Evolutionary conservation across 2,329 filamentous ascomycete species (phyloP).

Genomic region (Xylariales sp.): DNA sequence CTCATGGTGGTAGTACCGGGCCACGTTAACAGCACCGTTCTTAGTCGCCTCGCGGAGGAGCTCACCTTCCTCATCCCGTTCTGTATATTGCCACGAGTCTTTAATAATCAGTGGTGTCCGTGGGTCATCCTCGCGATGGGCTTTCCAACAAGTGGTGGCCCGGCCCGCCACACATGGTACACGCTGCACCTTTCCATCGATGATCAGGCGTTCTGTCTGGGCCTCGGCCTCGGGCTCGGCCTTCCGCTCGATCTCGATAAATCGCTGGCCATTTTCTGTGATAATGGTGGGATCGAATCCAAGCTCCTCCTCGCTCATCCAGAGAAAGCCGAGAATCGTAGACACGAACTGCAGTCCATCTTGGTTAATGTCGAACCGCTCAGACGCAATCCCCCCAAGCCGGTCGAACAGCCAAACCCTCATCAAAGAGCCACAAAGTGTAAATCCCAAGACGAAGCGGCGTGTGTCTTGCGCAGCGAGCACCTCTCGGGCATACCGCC

Average conservation of each 20-base stretch:
- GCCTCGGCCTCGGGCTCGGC: slow-evolving; percentile 25
- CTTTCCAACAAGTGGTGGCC: slow-evolving; percentile 58
- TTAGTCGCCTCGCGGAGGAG: slow-evolving; percentile 53
- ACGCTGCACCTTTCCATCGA: slow-evolving; percentile 53
- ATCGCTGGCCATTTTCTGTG: slow-evolving; percentile 47
- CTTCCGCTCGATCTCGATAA: slow-evolving; percentile 55
- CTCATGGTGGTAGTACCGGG: slow-evolving; percentile 57
- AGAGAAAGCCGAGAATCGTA: slow-evolving; percentile 56
- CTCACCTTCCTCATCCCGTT: slow-evolving; percentile 57
- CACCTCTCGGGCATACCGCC: slow-evolving; percentile 57
- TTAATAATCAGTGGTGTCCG: slow-evolving; percentile 57
- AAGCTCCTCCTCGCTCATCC: slow-evolving; percentile 54
- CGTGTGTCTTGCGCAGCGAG: slow-evolving; percentile 55
- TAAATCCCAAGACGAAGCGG: slow-evolving; percentile 53
- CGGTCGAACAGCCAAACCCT: slow-evolving; percentile 59
- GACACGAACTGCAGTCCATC: slow-evolving; percentile 54
- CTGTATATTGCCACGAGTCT: slow-evolving; percentile 57
- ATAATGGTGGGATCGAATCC: slow-evolving; percentile 59
- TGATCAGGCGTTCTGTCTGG: slow-evolving; percentile 54
- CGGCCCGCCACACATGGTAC: slow-evolving; percentile 52
- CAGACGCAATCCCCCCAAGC: slow-evolving; percentile 57
- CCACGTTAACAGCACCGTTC: slow-evolving; percentile 54
- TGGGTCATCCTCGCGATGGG: slow-evolving; percentile 52
- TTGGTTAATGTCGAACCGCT: slow-evolving; percentile 60
- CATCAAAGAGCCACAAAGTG: slow-evolving; percentile 56